Percentiles rank a stretch among this genome's conserved stretches.
phyloP scores from a whole-genome alignment of 805 yeast genomes.

The Kazachstania viticola region DNA sequence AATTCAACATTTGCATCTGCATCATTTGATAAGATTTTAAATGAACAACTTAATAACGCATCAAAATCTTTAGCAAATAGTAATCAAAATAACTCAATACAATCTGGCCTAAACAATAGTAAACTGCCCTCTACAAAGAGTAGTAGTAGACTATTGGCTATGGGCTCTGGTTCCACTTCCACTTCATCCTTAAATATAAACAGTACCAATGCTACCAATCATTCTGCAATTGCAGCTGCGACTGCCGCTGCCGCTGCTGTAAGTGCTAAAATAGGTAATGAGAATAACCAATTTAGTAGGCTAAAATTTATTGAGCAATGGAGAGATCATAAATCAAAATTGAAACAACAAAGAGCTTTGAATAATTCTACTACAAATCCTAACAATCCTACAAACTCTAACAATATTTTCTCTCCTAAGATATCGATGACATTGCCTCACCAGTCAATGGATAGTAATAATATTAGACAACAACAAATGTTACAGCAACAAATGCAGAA shows the following conservation, averaged over 20 bases:
- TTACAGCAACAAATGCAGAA: conserved; percentile 11
- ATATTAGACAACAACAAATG: conserved; percentile 25
- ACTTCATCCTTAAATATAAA: conserved; percentile 7
- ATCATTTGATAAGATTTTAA: too few relatives aligned
- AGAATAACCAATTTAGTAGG: conserved; percentile 63
- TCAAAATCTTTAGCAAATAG: background rate
- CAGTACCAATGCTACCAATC: conserved; percentile 14
- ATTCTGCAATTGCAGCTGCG: conserved; percentile 26
- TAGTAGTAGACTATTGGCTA: background rate
- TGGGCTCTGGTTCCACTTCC: conserved; percentile 9
- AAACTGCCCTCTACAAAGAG: too few relatives aligned
- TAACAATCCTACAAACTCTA: conserved; percentile 8
- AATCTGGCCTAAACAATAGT: too few relatives aligned
- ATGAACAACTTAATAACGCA: too few relatives aligned
- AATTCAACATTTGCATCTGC: conserved; percentile 31
- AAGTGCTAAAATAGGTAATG: conserved; percentile 21
- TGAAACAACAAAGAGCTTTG: conserved; percentile 30
- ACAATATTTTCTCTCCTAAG: conserved; percentile 15
- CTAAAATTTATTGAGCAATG: conserved; percentile 81
- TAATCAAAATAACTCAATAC: background rate
- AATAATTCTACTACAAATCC: too few relatives aligned
- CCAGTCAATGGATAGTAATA: conserved; percentile 12
- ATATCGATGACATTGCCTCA: conserved; percentile 24
- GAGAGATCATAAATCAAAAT: conserved; percentile 51
- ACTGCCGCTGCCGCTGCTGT: conserved; percentile 33